Percentiles rank a stretch among this genome's conserved stretches.
Conservation (phyloP, 441 rosid genomes). For the Syzygium syzygioides region DNA sequence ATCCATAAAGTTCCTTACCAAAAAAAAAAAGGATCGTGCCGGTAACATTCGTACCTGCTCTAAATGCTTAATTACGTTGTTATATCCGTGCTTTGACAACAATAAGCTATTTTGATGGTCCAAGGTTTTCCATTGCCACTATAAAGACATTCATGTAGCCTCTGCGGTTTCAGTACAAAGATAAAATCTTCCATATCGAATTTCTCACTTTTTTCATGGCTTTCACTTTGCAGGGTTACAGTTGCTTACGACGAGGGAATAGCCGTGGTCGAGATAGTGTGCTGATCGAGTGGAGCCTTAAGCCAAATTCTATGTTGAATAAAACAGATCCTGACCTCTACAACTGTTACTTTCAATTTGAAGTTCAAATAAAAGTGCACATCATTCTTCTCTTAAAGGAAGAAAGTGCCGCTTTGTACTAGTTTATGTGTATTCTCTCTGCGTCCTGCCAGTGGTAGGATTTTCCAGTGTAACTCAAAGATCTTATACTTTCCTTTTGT, state of each 20-base stretch:
- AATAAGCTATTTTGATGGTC: not conserved
- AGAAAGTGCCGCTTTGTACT: not conserved
- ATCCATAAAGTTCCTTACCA: no score
- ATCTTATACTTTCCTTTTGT: not conserved
- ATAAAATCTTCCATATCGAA: not conserved
- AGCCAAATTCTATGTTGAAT: not conserved
- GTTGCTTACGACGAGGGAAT: conserved; percentile 2
- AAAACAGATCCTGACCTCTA: not conserved
- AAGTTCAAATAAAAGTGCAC: not conserved
- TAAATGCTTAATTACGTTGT: not conserved
- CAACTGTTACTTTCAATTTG: not conserved
- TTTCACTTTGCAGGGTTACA: not conserved
- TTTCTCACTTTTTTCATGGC: not conserved
- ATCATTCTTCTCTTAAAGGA: not conserved
- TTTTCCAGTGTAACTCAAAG: not conserved
- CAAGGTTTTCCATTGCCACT: not conserved
- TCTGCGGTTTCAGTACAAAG: not conserved
- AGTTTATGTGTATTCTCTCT: not conserved
- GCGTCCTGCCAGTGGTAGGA: not conserved
- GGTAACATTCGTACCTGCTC: not conserved
- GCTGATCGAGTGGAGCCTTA: not conserved
- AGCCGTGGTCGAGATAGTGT: not conserved
- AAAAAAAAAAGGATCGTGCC: no score
- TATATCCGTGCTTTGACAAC: not conserved
- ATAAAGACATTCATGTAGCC: not conserved